These are phyloP conservation scores for Croton setiger DNA, from an alignment of 441 rosid species.

Conservation along the genomic window DNA sequence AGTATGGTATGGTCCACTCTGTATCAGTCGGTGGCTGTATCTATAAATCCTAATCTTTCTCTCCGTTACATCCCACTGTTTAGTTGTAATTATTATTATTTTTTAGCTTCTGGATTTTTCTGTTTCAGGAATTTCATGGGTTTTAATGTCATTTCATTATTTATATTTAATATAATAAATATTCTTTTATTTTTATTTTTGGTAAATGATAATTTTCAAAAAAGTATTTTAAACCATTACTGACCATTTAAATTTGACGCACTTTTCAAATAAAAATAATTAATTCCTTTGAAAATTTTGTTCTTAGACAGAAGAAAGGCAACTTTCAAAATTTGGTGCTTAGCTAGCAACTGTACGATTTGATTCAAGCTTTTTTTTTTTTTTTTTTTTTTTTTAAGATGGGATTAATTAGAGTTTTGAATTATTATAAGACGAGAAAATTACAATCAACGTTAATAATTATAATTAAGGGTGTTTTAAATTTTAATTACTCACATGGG, in stretches of 20 bases:
- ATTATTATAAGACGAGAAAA: not conserved
- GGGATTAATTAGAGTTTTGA: not conserved
- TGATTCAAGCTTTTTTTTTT: not conserved
- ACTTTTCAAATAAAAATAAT: not conserved
- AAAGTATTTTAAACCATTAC: not conserved
- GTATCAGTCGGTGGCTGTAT: slow-evolving; percentile 24
- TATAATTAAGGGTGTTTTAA: not conserved
- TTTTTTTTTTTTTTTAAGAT: not conserved
- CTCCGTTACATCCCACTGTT: not conserved
- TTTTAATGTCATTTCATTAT: too few relatives aligned
- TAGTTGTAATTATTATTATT: too few relatives aligned
- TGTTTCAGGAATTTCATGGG: too few relatives aligned
- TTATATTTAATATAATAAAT: too few relatives aligned
- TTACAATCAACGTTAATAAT: not conserved
- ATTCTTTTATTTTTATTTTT: too few relatives aligned
- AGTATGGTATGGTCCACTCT: slow-evolving; percentile 5
- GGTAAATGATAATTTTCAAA: too few relatives aligned
- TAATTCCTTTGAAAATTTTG: not conserved
- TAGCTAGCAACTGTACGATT: not conserved
- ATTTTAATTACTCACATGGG: not conserved
- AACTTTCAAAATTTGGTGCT: slow-evolving; percentile 4
- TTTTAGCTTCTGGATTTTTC: slow-evolving; percentile 15
- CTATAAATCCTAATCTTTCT: slow-evolving; percentile 6
- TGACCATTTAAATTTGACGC: not conserved
- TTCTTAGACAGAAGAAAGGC: not conserved